Conservation (phyloP, 192 early-diverging fungal genomes). For the Podila epicladia region DNA sequence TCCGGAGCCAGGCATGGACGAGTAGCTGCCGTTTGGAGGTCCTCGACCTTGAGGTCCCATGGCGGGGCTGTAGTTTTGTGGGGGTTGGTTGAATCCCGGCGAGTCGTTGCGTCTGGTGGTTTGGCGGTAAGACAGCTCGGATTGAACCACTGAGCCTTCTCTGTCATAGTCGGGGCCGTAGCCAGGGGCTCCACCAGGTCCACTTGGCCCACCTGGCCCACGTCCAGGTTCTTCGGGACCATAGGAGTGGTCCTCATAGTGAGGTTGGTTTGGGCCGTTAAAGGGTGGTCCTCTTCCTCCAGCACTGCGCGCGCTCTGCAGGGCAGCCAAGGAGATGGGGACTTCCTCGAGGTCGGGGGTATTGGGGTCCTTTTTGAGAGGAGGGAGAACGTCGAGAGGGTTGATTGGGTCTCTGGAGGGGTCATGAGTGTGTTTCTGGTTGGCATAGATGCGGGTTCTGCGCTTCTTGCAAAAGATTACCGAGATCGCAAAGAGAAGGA, state of each 20-base stretch:
- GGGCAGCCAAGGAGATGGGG: neutral
- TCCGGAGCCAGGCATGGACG: neutral
- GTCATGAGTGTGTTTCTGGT: constrained; percentile 16
- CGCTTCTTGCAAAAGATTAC: constrained; percentile 28
- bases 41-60: neutral
- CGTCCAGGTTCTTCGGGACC: neutral
- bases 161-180: neutral
- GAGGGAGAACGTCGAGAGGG: constrained; percentile 36
- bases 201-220: neutral
- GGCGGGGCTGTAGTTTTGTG: neutral
- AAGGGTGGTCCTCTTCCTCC: neutral
- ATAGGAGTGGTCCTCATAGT: neutral
- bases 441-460: constrained; percentile 12
- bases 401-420: constrained; percentile 44
- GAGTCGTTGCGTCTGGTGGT: constrained; percentile 1
- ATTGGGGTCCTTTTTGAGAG: constrained; percentile 4
- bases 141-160: neutral
- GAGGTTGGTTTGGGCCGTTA: neutral
- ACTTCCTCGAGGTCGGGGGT: neutral
- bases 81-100: neutral
- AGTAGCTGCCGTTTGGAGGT: neutral
- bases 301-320: neutral
- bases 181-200: constrained; percentile 8
- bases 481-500: constrained; percentile 34
- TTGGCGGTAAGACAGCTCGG: neutral